Base-by-base conservation (phyloP, 441 rosid genomes). In the Erysimum cheiri region DNA sequence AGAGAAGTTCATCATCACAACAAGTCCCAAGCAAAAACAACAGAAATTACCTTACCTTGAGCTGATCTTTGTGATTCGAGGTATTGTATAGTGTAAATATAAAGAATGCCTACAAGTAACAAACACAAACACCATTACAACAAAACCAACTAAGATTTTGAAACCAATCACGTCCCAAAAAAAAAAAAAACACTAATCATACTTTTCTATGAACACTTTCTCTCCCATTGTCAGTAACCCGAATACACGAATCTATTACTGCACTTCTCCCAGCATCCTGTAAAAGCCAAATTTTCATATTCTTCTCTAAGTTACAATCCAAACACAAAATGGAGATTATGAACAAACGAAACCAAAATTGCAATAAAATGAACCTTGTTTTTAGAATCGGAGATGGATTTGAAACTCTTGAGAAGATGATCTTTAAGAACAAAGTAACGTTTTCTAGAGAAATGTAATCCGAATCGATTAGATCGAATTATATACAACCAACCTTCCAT, bases 401-500 rank as follows among this genome's bases (percentile, higher is more conserved):
- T 93, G 84, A 88, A 93, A 81, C 92, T 83, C 82, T 76, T 82
- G 73, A 93, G 98, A 66, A 80, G 73, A 74, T 88, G 91, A 82
- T 87, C 87, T 54, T 81, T 76, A 14, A 91, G 93, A 77, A 93
- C 80, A 78, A 91, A 89, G 81, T 89, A 91, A 29, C 97, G 91
- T 75, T 91, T 93, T 57, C 88, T 84, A 13, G 97, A 93, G 83
- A 87, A 88, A 78, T 87, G 93, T 24, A 93, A 81, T 24, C 97
- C 95, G 80, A 93, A 68, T 79, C 97, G 80, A 50, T 87, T 88
- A 11, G 88, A 89, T 50, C 97, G 85, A 37, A 93, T 84, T 46
- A 88, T 76, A 76, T 89, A 80, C 79, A 93, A 77, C 98, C 98
- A 93, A 1, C 98, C 98, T 82, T 93, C 98, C 96, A 89, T 89